These are phyloP conservation scores for Botrytis galanthina DNA, from an alignment of 2,329 filamentous ascomycete genomes.

Conservation along the genomic window DNA sequence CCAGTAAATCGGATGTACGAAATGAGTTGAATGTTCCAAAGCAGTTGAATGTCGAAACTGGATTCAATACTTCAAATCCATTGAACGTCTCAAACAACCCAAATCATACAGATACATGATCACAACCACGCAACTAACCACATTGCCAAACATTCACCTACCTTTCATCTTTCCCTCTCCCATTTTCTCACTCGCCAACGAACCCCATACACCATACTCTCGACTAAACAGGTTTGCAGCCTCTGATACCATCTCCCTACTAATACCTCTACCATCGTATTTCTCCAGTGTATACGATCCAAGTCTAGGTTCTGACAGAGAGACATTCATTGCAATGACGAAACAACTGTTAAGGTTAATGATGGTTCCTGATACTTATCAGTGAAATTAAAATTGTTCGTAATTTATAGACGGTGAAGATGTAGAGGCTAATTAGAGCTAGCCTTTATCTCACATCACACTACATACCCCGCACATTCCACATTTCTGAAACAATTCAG, in stretches of 20 bases:
- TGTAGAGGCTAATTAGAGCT: background rate
- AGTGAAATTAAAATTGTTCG: background rate
- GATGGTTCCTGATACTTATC: background rate
- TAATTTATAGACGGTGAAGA: background rate
- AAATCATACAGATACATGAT: background rate
- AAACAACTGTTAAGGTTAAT: background rate
- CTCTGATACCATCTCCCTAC: background rate
- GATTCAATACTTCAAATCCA: background rate
- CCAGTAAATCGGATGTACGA: background rate
- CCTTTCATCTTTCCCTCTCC: background rate
- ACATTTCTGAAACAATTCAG: background rate
- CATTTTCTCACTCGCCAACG: background rate
- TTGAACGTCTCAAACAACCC: no score
- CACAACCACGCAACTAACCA: background rate
- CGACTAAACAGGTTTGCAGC: background rate
- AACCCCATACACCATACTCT: background rate
- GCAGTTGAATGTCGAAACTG: background rate
- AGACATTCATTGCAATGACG: background rate
- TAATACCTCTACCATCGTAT: background rate
- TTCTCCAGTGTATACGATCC: background rate
- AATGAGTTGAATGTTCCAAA: background rate
- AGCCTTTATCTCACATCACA: background rate
- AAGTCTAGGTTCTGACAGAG: background rate
- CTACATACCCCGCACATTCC: background rate
- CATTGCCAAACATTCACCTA: background rate